Evolutionary conservation across 129 eudicot species (phyloP).

Genomic region (Glebionis coronaria): DNA sequence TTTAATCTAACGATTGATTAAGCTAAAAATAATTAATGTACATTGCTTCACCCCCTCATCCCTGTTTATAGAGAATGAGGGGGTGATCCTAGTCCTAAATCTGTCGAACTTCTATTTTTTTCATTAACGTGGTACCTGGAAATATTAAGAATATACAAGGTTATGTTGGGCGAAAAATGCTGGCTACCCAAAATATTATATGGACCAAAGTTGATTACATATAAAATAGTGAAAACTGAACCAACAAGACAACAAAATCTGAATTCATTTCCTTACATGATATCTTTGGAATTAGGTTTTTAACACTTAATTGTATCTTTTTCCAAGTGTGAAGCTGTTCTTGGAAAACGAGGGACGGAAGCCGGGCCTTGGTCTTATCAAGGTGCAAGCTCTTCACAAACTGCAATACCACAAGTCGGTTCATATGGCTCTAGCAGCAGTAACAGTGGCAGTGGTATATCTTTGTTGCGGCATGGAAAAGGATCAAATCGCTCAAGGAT

Average conservation of each 20-base stretch:
- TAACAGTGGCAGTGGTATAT: slow-evolving; percentile 22
- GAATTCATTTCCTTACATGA: background rate
- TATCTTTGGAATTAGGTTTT: slow-evolving; percentile 8
- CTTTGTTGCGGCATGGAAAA: slow-evolving; percentile 30
- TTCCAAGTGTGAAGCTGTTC: slow-evolving; percentile 37
- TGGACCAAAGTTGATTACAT: too few species aligned
- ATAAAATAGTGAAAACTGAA: too few species aligned
- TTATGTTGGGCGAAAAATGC: too few species aligned
- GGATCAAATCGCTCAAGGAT: slow-evolving; percentile 26
- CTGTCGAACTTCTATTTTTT: too few species aligned
- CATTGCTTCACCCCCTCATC: too few species aligned
- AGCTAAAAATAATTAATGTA: too few species aligned
- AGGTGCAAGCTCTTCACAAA: slow-evolving; percentile 40
- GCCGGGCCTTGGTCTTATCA: slow-evolving; percentile 29
- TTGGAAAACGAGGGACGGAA: slow-evolving; percentile 36
- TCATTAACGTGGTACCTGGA: background rate
- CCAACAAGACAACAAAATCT: background rate
- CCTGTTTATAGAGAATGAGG: too few species aligned
- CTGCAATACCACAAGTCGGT: slow-evolving; percentile 20
- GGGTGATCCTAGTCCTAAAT: too few species aligned
- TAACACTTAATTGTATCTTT: slow-evolving; percentile 14
- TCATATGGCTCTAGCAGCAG: slow-evolving; percentile 37
- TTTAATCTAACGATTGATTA: too few species aligned
- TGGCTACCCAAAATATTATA: too few species aligned
- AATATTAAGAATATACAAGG: too few species aligned